Base-by-base conservation (phyloP, 1,284 basidiomycete species). In the Agaricales sp. region DNA sequence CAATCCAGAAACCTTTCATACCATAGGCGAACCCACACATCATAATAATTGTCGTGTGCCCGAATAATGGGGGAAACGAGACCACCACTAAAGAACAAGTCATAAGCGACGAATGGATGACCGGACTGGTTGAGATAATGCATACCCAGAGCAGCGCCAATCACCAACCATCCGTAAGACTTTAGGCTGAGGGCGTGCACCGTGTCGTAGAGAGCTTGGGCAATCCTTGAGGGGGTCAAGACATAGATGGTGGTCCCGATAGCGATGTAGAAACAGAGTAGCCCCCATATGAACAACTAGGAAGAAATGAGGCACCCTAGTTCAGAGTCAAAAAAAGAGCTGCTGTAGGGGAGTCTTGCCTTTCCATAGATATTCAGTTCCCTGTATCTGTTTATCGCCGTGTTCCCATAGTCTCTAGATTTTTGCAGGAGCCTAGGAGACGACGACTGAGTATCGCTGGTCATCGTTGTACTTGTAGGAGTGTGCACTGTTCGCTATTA, bases 11-110 rank as follows among this genome's bases (percentile, higher is more conserved):
- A 1, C 85, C 85, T 51, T 75, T 74, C 66, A 87, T 72, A 47
- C 89, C 89, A 57, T 88, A 92, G 0, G 87, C 82, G 62, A 90
- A 92, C 0, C 89, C 88, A 57, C 80, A 85, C 1, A 92, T 63
- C 6, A 81, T 80, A 6, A 66, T 61, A 18, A 70, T 54, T 0
- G 84, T 87, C 0, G 81, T 80, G 60, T 87, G 84, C 1, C 88
- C 87, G 50, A 86, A 73, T 53, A 85, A 64, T 3, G 89, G 89
- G n/a, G 89, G 89, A 57, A 89, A 82, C 3, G 81, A 88, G 20
- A 79, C 71, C 21, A 80, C 54, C 45, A 83, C 82, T 86, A 47
- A 47, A 22, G 35, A 51, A 13, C 53, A 37, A 20, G 50, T 30
- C 39, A 45, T 18, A 41, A 46, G 25, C 35, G 46, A 46, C 53